Conservation (phyloP, 306 rosid species). For the Styphnolobium japonicum region DNA sequence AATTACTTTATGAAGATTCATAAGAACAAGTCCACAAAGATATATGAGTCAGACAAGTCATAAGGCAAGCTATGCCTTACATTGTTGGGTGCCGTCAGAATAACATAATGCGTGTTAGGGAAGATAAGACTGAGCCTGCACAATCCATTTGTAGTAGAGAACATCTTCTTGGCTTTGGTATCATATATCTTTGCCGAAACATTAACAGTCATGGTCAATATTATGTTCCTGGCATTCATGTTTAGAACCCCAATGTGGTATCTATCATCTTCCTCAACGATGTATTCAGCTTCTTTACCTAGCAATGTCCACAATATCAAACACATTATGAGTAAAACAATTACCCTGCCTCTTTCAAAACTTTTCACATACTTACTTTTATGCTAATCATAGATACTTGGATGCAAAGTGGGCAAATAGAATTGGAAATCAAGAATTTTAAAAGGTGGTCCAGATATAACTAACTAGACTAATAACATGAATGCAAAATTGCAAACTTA, state of each 20-base stretch:
- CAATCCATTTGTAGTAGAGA: slow-evolving; percentile 47
- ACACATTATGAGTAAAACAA: background rate
- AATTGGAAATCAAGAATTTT: background rate
- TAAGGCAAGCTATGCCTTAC: slow-evolving; percentile 39
- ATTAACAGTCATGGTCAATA: slow-evolving; percentile 37
- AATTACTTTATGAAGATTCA: background rate
- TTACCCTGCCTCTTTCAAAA: background rate
- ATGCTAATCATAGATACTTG: background rate
- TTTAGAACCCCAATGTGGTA: slow-evolving; percentile 59
- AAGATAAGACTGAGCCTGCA: slow-evolving; percentile 52
- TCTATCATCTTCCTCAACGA: slow-evolving; percentile 55
- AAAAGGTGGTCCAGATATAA: background rate
- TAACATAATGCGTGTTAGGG: slow-evolving; percentile 53
- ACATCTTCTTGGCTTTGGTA: slow-evolving; percentile 51
- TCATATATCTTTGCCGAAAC: slow-evolving; percentile 69
- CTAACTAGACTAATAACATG: background rate
- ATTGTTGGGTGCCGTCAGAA: slow-evolving; percentile 45
- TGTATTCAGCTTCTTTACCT: slow-evolving; percentile 59
- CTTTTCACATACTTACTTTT: background rate
- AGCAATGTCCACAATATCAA: background rate
- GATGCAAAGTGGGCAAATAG: background rate
- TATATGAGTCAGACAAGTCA: background rate
- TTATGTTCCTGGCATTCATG: slow-evolving; percentile 47
- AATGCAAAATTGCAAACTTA: background rate
- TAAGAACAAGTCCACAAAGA: background rate